A percentile compares a stretch with the other conserved stretches of the same genome.
These are phyloP conservation scores for Emericellopsis terricola DNA, from an alignment of 495 filamentous ascomycete genomes.

Conservation along the genomic window DNA sequence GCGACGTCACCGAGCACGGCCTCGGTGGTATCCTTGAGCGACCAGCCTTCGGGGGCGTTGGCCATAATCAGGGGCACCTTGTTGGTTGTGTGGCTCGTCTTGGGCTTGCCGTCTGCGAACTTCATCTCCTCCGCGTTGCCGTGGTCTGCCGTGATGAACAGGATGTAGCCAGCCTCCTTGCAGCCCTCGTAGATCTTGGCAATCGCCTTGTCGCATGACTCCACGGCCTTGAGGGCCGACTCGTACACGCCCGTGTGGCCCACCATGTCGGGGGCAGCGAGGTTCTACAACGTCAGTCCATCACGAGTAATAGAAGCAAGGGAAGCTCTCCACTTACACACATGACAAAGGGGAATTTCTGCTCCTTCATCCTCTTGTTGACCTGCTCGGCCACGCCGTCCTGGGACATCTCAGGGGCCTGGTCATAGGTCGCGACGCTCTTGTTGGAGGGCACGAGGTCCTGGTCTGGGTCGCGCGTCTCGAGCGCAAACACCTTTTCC, in stretches of 20 bases:
- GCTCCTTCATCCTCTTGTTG: constrained; percentile 59
- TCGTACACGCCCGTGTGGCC: constrained; percentile 96
- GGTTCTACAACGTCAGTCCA: constrained; percentile 65
- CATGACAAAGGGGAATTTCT: constrained; percentile 88
- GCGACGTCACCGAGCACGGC: constrained; percentile 94
- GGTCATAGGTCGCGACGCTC: constrained; percentile 86
- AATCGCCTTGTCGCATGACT: constrained; percentile 83
- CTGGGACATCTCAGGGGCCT: constrained; percentile 92
- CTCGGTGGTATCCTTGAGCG: constrained; percentile 48
- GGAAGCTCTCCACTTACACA: not conserved
- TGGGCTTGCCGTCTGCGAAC: constrained; percentile 82
- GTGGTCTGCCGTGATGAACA: constrained; percentile 92
- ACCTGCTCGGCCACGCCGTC: constrained; percentile 75
- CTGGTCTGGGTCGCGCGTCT: constrained; percentile 49
- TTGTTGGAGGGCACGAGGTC: constrained; percentile 44
- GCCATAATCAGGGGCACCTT: constrained; percentile 96
- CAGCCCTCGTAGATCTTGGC: constrained; percentile 79
- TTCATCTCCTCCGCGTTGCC: constrained; percentile 99
- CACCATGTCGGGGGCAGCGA: constrained; percentile 97
- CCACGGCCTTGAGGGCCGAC: constrained; percentile 75
- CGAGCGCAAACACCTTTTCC: constrained; percentile 86
- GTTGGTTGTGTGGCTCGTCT: constrained; percentile 96
- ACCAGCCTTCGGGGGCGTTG: constrained; percentile 83
- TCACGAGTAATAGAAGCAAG: no score
- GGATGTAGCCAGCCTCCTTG: constrained; percentile 76